phyloP scores from a whole-genome alignment of 2,329 filamentous ascomycete genomes.

The Penicillium sp. region DNA sequence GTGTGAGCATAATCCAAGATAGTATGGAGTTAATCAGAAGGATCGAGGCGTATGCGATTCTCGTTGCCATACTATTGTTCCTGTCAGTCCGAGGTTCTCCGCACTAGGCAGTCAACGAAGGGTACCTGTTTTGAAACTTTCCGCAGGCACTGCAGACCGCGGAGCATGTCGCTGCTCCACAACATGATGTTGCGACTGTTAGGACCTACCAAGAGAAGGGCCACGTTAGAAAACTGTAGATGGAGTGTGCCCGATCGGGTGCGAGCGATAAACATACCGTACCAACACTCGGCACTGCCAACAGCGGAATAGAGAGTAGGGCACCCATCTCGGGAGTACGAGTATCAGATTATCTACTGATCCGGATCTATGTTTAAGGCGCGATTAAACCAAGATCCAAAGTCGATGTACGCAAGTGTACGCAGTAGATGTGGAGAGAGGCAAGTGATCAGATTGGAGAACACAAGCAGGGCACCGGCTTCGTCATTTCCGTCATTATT shows the following conservation, averaged over 20 bases:
- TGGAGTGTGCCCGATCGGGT: not conserved
- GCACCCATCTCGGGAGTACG: constrained; percentile 67
- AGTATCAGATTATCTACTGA: not conserved
- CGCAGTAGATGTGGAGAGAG: constrained; percentile 13
- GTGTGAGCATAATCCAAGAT: constrained; percentile 98
- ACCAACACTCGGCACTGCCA: constrained; percentile 80
- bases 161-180: constrained; percentile 92
- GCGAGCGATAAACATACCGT: constrained; percentile 60
- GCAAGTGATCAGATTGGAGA: constrained; percentile 5
- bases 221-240: constrained; percentile 13
- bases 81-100: constrained; percentile 23
- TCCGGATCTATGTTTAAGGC: not conserved
- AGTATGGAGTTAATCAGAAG: constrained; percentile 94
- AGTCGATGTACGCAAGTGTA: no score
- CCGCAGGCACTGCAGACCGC: constrained; percentile 94
- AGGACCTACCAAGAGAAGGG: constrained; percentile 54
- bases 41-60: constrained; percentile 92
- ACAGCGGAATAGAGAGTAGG: constrained; percentile 79
- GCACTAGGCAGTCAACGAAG: constrained; percentile 10
- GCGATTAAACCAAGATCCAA: not conserved
- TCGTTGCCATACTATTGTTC: constrained; percentile 76
- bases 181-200: constrained; percentile 83
- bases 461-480: not conserved
- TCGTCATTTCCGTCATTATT: constrained; percentile 5
- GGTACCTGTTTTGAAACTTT: constrained; percentile 90